These are phyloP conservation scores for Symbiotaphrina buchneri DNA, from an alignment of 495 filamentous ascomycete genomes.

Conservation along the genomic window DNA sequence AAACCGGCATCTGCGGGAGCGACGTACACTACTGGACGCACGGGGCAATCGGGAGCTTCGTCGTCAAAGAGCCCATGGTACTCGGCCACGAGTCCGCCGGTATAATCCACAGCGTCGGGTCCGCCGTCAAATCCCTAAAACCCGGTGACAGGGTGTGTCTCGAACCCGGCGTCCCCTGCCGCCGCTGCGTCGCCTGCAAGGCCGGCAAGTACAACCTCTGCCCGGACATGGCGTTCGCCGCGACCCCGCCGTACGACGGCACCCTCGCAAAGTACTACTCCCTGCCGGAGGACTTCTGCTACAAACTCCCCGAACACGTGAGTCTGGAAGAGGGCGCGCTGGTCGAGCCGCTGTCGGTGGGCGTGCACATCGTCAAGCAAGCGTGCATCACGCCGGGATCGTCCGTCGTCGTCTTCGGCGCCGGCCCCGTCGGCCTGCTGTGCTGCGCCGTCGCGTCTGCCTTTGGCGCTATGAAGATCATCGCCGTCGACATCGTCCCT, in stretches of 20 bases:
- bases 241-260: not conserved
- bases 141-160: constrained; percentile 57
- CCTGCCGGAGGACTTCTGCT: constrained; percentile 11
- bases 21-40: constrained; percentile 11
- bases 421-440: constrained; percentile 59
- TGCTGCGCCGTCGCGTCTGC: constrained; percentile 24
- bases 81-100: constrained; percentile 41
- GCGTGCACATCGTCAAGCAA: constrained; percentile 47
- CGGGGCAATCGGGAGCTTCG: constrained; percentile 8
- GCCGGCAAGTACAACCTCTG: constrained; percentile 73
- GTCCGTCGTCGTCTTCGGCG: constrained; percentile 54
- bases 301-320: constrained; percentile 36
- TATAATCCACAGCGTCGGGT: constrained; percentile 27
- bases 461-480: constrained; percentile 33
- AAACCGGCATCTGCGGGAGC: constrained; percentile 2
- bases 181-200: constrained; percentile 37
- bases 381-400: constrained; percentile 26
- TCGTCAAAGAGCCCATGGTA: constrained; percentile 36
- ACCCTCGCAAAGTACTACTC: not conserved
- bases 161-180: constrained; percentile 68
- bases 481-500: constrained; percentile 62
- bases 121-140: constrained; percentile 17
- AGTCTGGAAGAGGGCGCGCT: constrained; percentile 49
- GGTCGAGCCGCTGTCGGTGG: constrained; percentile 60
- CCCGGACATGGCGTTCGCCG: constrained; percentile 41